phyloP scores from a whole-genome alignment of 345 rosid species.

The Melaleuca quinquenervia region DNA sequence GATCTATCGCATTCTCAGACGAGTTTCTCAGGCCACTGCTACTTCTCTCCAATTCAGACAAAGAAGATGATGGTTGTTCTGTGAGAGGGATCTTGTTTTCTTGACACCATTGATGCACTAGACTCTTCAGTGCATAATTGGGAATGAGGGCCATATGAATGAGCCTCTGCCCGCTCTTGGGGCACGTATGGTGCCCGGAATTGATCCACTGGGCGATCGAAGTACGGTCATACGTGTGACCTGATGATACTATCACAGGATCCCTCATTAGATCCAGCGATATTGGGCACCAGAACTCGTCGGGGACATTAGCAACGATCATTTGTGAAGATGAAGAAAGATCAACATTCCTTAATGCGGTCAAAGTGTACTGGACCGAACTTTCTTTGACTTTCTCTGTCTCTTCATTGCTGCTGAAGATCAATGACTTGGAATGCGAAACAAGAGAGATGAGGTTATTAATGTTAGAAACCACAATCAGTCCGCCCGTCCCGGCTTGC shows the following conservation, averaged over 20 bases:
- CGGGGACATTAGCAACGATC: slow-evolving; percentile 23
- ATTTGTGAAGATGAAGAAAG: slow-evolving; percentile 24
- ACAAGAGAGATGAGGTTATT: slow-evolving; percentile 48
- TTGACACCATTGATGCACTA: slow-evolving; percentile 57
- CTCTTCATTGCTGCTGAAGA: slow-evolving; percentile 18
- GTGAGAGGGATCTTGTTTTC: slow-evolving; percentile 36
- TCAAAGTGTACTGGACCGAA: slow-evolving; percentile 5
- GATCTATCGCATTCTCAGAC: slow-evolving; percentile 25
- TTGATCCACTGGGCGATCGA: slow-evolving; percentile 65
- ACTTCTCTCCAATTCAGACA: slow-evolving; percentile 13
- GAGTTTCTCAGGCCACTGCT: slow-evolving; percentile 12
- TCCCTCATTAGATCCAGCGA: slow-evolving; percentile 61
- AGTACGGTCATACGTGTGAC: slow-evolving; percentile 53
- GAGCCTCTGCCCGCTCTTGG: slow-evolving; percentile 51
- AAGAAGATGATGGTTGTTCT: slow-evolving; percentile 26
- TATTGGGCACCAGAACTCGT: slow-evolving; percentile 58
- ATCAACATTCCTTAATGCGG: slow-evolving; percentile 9
- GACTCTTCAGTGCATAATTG: slow-evolving; percentile 52
- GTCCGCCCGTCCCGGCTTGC: slow-evolving; percentile 69
- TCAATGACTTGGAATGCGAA: slow-evolving; percentile 28
- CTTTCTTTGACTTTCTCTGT: slow-evolving; percentile 11
- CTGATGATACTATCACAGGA: slow-evolving; percentile 56
- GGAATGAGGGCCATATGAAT: slow-evolving; percentile 63
- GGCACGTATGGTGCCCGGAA: slow-evolving; percentile 61
- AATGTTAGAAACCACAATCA: slow-evolving; percentile 48